Percentiles rank a stretch among this genome's conserved stretches.
These are phyloP conservation scores for Coniochaeta ligniaria DNA, from an alignment of 2,329 filamentous ascomycete species.

Conservation along the genomic window DNA sequence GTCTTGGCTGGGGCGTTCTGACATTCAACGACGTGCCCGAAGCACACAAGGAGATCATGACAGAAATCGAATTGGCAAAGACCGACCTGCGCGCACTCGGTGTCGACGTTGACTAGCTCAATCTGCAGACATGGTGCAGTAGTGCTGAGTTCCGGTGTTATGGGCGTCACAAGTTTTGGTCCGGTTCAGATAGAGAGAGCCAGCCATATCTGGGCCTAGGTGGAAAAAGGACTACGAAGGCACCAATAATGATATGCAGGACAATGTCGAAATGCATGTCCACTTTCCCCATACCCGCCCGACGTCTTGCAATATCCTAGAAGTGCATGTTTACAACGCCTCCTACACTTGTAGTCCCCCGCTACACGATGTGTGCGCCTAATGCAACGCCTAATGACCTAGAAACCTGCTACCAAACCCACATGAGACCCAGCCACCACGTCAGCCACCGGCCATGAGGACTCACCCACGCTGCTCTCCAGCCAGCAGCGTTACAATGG, in stretches of 20 bases:
- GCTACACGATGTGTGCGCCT: background rate
- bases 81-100: conserved; percentile 65
- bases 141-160: background rate
- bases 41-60: conserved; percentile 83
- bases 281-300: background rate
- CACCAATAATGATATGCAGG: background rate
- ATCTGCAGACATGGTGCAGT: background rate
- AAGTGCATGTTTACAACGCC: background rate
- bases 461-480: conserved; percentile 25
- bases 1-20: conserved; percentile 85
- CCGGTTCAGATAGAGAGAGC: background rate
- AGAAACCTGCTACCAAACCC: background rate
- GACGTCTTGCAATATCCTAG: background rate
- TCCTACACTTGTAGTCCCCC: background rate
- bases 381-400: background rate
- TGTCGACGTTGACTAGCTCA: conserved; percentile 63
- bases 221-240: background rate
- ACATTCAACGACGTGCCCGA: conserved; percentile 95
- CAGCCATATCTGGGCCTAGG: background rate
- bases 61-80: conserved; percentile 73
- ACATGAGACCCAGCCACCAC: background rate
- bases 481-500: conserved; percentile 51
- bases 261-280: background rate
- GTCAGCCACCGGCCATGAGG: background rate
- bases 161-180: background rate